These are phyloP conservation scores for Lasiosphaeris hirsuta DNA, from an alignment of 495 filamentous ascomycete species.

Conservation along the genomic window DNA sequence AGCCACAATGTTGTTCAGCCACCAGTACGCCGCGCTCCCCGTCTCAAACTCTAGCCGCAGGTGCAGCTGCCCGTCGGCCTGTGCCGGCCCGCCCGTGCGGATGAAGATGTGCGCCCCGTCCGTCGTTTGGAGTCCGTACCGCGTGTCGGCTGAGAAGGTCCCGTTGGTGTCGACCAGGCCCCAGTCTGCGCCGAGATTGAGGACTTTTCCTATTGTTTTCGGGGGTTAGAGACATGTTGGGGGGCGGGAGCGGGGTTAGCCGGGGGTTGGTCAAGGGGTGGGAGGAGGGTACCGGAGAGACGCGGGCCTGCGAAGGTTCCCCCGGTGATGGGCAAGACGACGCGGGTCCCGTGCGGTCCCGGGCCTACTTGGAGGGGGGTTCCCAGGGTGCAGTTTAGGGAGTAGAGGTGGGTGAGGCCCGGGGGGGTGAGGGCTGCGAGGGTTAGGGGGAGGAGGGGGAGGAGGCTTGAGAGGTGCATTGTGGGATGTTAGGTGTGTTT, in stretches of 20 bases:
- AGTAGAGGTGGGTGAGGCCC: conserved; percentile 25
- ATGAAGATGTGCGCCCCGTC: conserved; percentile 32
- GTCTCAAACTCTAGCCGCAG: conserved; percentile 27
- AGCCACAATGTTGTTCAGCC: conserved; percentile 28
- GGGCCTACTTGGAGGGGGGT: conserved; percentile 15
- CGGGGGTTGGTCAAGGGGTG: not conserved
- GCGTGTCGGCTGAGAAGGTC: conserved; percentile 27
- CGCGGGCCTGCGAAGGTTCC: conserved; percentile 23
- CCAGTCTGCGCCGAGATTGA: conserved; percentile 31
- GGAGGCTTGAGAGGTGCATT: not conserved
- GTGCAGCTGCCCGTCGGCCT: conserved; percentile 25
- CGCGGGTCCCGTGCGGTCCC: conserved; percentile 17
- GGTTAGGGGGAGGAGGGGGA: not conserved
- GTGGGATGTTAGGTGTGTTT: not conserved
- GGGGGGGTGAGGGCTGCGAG: conserved; percentile 13
- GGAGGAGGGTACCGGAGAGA: conserved; percentile 12
- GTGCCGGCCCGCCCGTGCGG: conserved; percentile 25
- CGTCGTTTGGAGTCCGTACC: conserved; percentile 28
- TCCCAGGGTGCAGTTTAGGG: conserved; percentile 27
- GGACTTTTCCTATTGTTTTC: conserved; percentile 26
- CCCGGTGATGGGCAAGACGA: conserved; percentile 27
- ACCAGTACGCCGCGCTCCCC: conserved; percentile 25
- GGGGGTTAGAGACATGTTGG: not conserved
- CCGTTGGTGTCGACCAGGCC: conserved; percentile 23
- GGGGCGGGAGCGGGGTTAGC: no score